A percentile compares a stretch with the other conserved stretches of the same genome.
These are phyloP conservation scores for Aureobasidium lini DNA, from an alignment of 2,329 filamentous ascomycete species.

Conservation along the genomic window DNA sequence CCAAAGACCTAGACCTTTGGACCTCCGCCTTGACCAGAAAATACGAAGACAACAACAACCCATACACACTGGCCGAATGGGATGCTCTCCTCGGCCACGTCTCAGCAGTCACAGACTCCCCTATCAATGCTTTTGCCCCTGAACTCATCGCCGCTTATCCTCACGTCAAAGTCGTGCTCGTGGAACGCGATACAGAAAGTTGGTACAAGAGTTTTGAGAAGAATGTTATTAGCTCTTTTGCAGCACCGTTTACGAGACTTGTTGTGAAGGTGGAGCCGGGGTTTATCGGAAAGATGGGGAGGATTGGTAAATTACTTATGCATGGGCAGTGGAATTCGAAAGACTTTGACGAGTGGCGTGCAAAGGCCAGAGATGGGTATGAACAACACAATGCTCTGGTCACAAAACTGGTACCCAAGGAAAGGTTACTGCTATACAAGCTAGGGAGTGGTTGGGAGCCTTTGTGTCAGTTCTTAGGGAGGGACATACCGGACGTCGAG, in stretches of 20 bases:
- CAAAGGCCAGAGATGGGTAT: conserved; percentile 2
- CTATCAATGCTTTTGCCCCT: conserved; percentile 27
- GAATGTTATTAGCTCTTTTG: background rate
- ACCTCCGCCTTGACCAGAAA: conserved; percentile 20
- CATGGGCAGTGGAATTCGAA: background rate
- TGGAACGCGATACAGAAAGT: conserved; percentile 22
- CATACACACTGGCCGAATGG: conserved; percentile 20
- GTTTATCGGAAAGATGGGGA: background rate
- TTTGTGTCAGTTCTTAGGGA: conserved; percentile 25
- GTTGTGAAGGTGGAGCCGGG: background rate
- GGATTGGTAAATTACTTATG: background rate
- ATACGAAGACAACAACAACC: conserved; percentile 14
- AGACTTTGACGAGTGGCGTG: background rate
- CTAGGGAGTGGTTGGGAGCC: conserved; percentile 25
- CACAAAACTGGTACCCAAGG: conserved; percentile 19
- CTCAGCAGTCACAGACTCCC: conserved; percentile 28
- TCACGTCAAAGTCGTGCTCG: conserved; percentile 31
- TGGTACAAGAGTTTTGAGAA: conserved; percentile 21
- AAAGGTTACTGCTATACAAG: conserved; percentile 24
- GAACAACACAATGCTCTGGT: conserved; percentile 17
- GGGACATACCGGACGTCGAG: conserved; percentile 19
- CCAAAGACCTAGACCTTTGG: conserved; percentile 20
- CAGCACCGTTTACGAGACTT: background rate
- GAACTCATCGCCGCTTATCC: conserved; percentile 32
- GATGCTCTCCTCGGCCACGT: conserved; percentile 27